Evolutionary conservation across 495 filamentous ascomycete species (phyloP).

Genomic region (Tuber magnatum): DNA sequence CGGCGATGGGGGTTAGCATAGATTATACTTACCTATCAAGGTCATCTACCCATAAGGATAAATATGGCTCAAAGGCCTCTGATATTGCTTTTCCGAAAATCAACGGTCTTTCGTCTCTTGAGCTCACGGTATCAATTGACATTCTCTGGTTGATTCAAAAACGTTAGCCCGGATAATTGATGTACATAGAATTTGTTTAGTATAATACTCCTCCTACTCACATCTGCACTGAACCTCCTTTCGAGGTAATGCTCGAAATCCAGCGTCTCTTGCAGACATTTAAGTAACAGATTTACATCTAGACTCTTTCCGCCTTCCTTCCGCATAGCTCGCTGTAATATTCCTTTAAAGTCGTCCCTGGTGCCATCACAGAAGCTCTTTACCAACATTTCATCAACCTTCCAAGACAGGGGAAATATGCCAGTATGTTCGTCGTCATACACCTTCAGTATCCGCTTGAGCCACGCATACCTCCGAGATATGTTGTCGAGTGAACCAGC

Average conservation of each 20-base stretch:
- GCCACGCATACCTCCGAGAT: slow-evolving; percentile 89
- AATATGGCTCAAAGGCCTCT: slow-evolving; percentile 92
- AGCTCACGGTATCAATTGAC: slow-evolving; percentile 89
- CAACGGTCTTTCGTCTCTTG: slow-evolving; percentile 65
- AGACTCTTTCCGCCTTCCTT: slow-evolving; percentile 68
- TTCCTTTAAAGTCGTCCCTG: slow-evolving; percentile 87
- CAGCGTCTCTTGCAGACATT: slow-evolving; percentile 90
- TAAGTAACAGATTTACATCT: slow-evolving; percentile 85
- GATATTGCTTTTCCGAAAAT: slow-evolving; percentile 90
- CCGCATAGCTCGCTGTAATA: slow-evolving; percentile 78
- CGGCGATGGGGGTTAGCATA: neutral
- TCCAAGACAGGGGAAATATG: slow-evolving; percentile 85
- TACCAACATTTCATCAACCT: slow-evolving; percentile 81
- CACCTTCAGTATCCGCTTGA: slow-evolving; percentile 87
- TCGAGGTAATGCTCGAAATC: slow-evolving; percentile 95
- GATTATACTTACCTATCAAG: slow-evolving; percentile 61
- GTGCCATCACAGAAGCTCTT: slow-evolving; percentile 93
- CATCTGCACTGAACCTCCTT: slow-evolving; percentile 66
- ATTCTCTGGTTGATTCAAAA: slow-evolving; percentile 51
- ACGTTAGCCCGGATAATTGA: slow-evolving; percentile 9
- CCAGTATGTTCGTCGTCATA: slow-evolving; percentile 88
- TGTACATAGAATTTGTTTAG: neutral
- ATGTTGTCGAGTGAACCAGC: slow-evolving; percentile 97
- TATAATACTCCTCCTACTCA: slow-evolving; percentile 36
- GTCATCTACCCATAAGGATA: slow-evolving; percentile 93